Evolutionary conservation across 2,329 filamentous ascomycete genomes (phyloP), one percentile per base, ranked within the genome.

Genomic region (Bipolaris bicolor): DNA sequence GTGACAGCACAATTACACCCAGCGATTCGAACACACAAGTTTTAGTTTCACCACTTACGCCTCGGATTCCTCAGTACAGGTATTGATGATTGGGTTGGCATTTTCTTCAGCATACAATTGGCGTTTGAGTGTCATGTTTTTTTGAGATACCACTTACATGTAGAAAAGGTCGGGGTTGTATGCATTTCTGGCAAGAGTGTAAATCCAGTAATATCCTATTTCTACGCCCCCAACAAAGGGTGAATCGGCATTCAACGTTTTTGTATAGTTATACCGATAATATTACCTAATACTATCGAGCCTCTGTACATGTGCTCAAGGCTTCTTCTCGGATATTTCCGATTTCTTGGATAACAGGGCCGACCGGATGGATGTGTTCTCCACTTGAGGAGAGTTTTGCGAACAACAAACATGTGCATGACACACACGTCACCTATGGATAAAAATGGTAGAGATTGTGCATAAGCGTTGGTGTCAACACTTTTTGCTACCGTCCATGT

Each of bases 31-130:
- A 53, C 15, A 39, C 40, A 3, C 49, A 56, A 11, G 60, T 52
- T 6, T 61, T 51, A 7, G 60, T 69, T 20, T 68, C 65, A 45
- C 67, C 67, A 33, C 48, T 69, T 43, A 64, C 64, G 22, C 51
- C 48, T 7, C 48, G 50, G 2, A 40, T 47, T 3, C 47, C 39
- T 3, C 51, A 50, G 2, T 22, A 26, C 6, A 50, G 20, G 18
- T 16, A 36, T 36, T 45, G 7, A 47, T 46, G 16, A 46, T 5
- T 4, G 49, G 22, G 39, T 24, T 15, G 11, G 10, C 29, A 16
- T 44, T 26, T 36, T 20, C 4, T 33, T 26, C 5, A 44, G 29
- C 29, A 18, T 52, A 7, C 16, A 24, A 52, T 34, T 10, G 45
- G 52, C 11, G 51, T 59, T 51, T 49, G 53, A 47, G 16, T 36